Percentiles rank a stretch among this genome's conserved stretches.
These are phyloP conservation scores for Suaeda aralocaspica DNA, from an alignment of 148 eudicot species.

Conservation along the genomic window DNA sequence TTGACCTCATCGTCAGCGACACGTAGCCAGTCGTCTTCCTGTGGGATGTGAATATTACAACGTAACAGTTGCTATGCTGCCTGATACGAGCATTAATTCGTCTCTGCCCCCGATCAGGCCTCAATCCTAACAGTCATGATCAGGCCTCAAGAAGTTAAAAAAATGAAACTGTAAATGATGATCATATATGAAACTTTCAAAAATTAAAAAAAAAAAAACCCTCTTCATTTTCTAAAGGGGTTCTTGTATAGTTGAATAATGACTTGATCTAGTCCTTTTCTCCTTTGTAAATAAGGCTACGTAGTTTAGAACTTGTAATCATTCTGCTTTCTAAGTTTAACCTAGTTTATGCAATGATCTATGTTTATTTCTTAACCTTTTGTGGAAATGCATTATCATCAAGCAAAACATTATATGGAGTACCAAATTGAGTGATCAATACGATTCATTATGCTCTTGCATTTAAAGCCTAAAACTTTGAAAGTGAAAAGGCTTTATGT, in stretches of 20 bases:
- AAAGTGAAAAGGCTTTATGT: too few species aligned
- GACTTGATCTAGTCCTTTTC: slow-evolving; percentile 2
- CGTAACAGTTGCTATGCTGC: slow-evolving; percentile 91
- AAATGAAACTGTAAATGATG: slow-evolving; percentile 20
- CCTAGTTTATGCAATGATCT: not conserved
- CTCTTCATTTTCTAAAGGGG: not conserved
- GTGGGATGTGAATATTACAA: slow-evolving; percentile 73
- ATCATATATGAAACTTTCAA: slow-evolving; percentile 13
- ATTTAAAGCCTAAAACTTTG: too few species aligned
- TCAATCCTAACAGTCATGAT: slow-evolving; percentile 49
- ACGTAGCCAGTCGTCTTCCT: slow-evolving; percentile 42
- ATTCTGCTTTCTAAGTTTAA: not conserved
- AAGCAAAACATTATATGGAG: too few species aligned
- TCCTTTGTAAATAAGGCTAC: slow-evolving; percentile 21
- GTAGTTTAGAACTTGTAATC: slow-evolving; percentile 3
- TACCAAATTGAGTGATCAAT: too few species aligned
- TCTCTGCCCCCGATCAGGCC: slow-evolving; percentile 62
- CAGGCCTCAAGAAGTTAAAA: slow-evolving; percentile 66
- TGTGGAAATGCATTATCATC: too few species aligned
- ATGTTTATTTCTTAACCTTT: not conserved
- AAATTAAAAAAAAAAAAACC: slow-evolving; percentile 19
- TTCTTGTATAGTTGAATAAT: slow-evolving; percentile 27
- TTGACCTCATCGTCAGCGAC: slow-evolving; percentile 32
- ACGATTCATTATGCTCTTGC: too few species aligned
- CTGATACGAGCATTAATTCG: slow-evolving; percentile 63